phyloP scores from a whole-genome alignment of 2,329 filamentous ascomycete species.

The Monosporascus cannonballus region DNA sequence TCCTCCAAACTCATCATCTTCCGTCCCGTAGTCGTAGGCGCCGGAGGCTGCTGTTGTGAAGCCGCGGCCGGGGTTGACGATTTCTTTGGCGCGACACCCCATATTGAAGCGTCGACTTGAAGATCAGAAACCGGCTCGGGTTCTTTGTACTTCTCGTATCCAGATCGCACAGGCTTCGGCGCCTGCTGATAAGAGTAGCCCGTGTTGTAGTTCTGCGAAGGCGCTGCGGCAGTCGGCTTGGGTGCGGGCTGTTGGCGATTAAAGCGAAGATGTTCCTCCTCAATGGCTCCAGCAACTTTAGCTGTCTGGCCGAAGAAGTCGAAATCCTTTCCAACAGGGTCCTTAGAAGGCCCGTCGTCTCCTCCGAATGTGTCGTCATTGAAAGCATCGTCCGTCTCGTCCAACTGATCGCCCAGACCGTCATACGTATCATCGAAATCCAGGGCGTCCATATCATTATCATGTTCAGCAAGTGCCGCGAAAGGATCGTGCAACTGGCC shows the following conservation, averaged over 20 bases:
- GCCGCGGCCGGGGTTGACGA: constrained; percentile 25
- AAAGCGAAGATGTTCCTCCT: constrained; percentile 85
- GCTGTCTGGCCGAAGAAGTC: constrained; percentile 95
- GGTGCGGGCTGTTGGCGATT: constrained; percentile 63
- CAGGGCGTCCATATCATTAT: constrained; percentile 50
- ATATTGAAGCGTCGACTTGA: constrained; percentile 87
- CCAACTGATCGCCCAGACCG: constrained; percentile 81
- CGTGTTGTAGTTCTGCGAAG: constrained; percentile 26
- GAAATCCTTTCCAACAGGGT: constrained; percentile 80
- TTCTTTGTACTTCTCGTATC: constrained; percentile 88
- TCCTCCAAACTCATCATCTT: constrained; percentile 96
- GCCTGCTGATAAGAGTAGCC: constrained; percentile 32
- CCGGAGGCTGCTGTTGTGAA: constrained; percentile 9
- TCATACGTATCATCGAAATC: constrained; percentile 98
- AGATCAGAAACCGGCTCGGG: constrained; percentile 81
- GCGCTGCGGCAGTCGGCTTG: constrained; percentile 31
- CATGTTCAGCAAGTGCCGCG: constrained; percentile 38
- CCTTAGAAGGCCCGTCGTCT: constrained; percentile 34
- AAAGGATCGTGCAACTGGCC: constrained; percentile 78
- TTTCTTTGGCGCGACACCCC: constrained; percentile 70
- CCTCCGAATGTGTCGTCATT: constrained; percentile 91
- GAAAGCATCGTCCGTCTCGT: constrained; percentile 88
- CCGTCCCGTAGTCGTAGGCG: constrained; percentile 36
- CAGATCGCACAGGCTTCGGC: constrained; percentile 63
- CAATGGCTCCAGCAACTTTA: constrained; percentile 76